phyloP scores from a whole-genome alignment of 768 basidiomycete species.

The Lactarius psammicola region DNA sequence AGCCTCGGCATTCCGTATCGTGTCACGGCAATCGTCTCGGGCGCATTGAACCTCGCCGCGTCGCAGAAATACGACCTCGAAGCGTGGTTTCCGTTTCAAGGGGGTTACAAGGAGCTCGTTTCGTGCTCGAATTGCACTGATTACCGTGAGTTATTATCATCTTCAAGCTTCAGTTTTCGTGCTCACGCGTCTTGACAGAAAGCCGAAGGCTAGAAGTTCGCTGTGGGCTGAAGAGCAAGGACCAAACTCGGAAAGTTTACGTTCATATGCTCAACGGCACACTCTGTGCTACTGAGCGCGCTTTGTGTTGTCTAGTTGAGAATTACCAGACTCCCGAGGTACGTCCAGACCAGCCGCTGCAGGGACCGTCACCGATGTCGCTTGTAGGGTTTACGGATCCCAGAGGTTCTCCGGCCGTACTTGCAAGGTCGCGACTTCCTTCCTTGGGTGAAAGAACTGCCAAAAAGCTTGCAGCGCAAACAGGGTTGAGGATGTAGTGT shows the following conservation, averaged over 20 bases:
- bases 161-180: not conserved
- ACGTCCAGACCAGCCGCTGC: conserved; percentile 33
- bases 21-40: conserved; percentile 91
- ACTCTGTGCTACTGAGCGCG: conserved; percentile 94
- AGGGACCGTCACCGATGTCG: not conserved
- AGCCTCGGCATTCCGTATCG: conserved; percentile 90
- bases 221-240: conserved; percentile 87
- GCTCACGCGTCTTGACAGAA: conserved; percentile 50
- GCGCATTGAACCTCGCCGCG: conserved; percentile 94
- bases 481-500: conserved; percentile 40
- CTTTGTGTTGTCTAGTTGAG: conserved; percentile 96
- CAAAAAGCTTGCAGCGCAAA: conserved; percentile 77
- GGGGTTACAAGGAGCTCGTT: conserved; percentile 93
- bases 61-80: conserved; percentile 97
- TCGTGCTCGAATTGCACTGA: conserved; percentile 99
- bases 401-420: conserved; percentile 87
- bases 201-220: conserved; percentile 89
- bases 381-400: conserved; percentile 80
- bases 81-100: conserved; percentile 99
- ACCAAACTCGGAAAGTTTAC: conserved; percentile 88
- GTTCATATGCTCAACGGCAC: conserved; percentile 99
- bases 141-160: conserved; percentile 69
- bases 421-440: conserved; percentile 94
- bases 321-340: conserved; percentile 97
- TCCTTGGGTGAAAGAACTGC: conserved; percentile 78